Conservation (phyloP, 23 red algal genomes). For the Gracilaria domingensis region DNA sequence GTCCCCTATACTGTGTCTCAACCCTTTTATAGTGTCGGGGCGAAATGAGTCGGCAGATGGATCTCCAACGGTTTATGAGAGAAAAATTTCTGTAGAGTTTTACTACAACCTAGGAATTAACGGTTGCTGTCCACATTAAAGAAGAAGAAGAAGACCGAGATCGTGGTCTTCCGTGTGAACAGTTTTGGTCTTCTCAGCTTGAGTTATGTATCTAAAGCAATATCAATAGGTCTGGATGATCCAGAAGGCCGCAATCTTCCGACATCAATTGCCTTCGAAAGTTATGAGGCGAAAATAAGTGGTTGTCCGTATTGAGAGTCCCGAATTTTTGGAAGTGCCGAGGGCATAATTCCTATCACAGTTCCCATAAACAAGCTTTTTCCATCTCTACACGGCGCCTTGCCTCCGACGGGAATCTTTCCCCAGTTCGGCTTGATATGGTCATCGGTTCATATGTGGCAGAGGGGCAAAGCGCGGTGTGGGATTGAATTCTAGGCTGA, state of each 20-base stretch:
- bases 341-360: background rate
- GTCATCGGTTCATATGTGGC: slow-evolving; percentile 14
- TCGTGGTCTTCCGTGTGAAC: slow-evolving; percentile 33
- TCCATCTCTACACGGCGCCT: slow-evolving; percentile 43
- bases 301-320: slow-evolving; percentile 36
- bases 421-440: slow-evolving; percentile 36
- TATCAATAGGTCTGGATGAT: slow-evolving; percentile 12
- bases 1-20: too few species aligned
- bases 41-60: too few species aligned
- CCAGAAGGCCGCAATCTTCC: slow-evolving; percentile 49
- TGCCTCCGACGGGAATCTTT: background rate
- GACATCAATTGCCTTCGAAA: slow-evolving; percentile 38
- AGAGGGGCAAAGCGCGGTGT: slow-evolving; percentile 3
- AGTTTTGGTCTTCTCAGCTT: slow-evolving; percentile 20
- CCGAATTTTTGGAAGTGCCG: slow-evolving; percentile 5
- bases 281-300: slow-evolving; percentile 6
- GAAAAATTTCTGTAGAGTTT: too few species aligned
- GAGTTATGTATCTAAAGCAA: slow-evolving; percentile 3
- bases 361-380: background rate
- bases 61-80: too few species aligned
- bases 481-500: slow-evolving; percentile 34
- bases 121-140: too few species aligned
- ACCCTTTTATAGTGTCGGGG: too few species aligned
- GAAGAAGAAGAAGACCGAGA: too few species aligned
- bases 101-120: too few species aligned